Evolutionary conservation across 805 yeast genomes (phyloP), one percentile per base, ranked within the genome.

Genomic region (Kodamaea fukazawae): DNA sequence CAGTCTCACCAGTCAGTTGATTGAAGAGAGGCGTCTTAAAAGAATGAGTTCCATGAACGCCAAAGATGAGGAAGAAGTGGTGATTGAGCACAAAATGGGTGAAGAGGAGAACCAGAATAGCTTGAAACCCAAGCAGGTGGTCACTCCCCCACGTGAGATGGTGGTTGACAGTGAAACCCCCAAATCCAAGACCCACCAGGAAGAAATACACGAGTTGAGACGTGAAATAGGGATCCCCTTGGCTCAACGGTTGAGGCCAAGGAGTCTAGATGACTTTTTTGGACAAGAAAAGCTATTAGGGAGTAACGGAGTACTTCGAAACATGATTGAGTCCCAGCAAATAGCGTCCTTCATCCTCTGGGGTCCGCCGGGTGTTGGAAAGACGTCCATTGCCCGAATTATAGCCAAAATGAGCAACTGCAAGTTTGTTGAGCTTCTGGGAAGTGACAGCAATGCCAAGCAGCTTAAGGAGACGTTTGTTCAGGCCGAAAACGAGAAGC

Each of bases 341-440:
- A 58, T 69, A 1, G 71, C 73, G 0, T 67, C 73, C 0, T 67
- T 69, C 36, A 52, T 69, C 2, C 51, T 69, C 8, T 69, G 73
- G 73, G 75, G 75, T 2, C 58, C 54, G 2, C 75, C 75, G 0
- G 75, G 75, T 0, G 70, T 67, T 7, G 75, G 75, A 0, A 69
- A 69, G 42, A 69, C 75, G 1, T 57, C 73, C 0, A 48, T 69
- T 33, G 73, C 73, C 1, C 48, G 75, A 16, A 66, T 69, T 5
- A 54, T 69, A 5, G 67, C 71, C 6, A 44, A 51, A 20, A 48
- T 58, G 2, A 52, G 68, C 3, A 52, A 54, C 32, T 51, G 53
- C 41, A 57, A 54, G 34, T 69, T 67, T 41, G 52, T 66, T 2
- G 75, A 69, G 45, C 55, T 69, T 18, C 63, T 70, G 1, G 75